Conservation (phyloP, 1,284 basidiomycete species). For the Schizophyllum amplum region DNA sequence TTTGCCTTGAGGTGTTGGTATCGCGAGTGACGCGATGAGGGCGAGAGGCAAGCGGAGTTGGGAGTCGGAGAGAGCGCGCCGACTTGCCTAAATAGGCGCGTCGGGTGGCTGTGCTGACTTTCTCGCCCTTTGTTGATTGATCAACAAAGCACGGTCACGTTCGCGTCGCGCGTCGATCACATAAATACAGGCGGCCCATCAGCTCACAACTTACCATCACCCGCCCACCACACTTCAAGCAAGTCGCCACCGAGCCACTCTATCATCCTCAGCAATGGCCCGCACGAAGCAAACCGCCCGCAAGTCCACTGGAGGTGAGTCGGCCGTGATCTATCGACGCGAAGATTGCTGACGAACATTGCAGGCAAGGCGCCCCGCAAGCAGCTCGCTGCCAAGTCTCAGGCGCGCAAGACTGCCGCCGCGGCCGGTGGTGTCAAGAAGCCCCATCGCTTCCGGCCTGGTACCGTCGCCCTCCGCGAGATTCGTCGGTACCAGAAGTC, state of each 20-base stretch:
- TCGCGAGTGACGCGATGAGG: conserved; percentile 8
- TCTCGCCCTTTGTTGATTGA: conserved; percentile 23
- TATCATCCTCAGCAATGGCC: conserved; percentile 24
- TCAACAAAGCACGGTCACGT: conserved; percentile 25
- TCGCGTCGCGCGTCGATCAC: conserved; percentile 25
- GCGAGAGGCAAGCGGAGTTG: background rate
- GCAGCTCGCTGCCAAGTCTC: conserved; percentile 84
- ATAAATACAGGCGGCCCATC: conserved; percentile 25
- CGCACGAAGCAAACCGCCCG: conserved; percentile 78
- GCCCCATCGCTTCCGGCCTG: conserved; percentile 94
- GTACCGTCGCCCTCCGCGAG: conserved; percentile 96
- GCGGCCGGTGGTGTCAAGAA: conserved; percentile 90
- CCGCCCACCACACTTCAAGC: conserved; percentile 12
- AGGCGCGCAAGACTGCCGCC: conserved; percentile 54
- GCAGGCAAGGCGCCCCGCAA: conserved; percentile 86
- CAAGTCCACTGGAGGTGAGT: conserved; percentile 81
- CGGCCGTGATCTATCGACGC: too few species aligned
- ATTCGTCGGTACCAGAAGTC: conserved; percentile 96
- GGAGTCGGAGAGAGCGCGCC: background rate
- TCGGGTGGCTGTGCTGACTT: conserved; percentile 31
- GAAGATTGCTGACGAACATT: too few species aligned
- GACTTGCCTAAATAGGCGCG: background rate
- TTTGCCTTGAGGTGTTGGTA: conserved; percentile 6
- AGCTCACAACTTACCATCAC: conserved; percentile 6
- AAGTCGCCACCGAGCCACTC: conserved; percentile 13